These are phyloP conservation scores for Microcera coccophila DNA, from an alignment of 2,329 filamentous ascomycete genomes.

Conservation along the genomic window DNA sequence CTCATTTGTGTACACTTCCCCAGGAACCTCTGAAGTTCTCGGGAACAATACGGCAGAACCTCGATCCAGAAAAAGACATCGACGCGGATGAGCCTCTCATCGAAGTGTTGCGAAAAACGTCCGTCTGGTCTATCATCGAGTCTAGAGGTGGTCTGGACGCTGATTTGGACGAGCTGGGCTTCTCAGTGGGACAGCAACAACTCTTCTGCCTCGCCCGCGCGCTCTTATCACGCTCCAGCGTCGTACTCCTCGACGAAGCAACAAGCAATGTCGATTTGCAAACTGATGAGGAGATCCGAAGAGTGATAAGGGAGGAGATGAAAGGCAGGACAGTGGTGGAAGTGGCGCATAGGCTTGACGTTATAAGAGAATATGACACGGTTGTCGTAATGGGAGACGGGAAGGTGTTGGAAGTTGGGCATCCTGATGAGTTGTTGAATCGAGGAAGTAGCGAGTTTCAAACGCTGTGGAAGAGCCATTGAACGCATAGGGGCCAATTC, in stretches of 20 bases:
- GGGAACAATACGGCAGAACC: constrained; percentile 45
- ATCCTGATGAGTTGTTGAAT: constrained; percentile 22
- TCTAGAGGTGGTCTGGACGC: constrained; percentile 35
- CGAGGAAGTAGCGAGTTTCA: not conserved
- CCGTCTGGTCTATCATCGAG: constrained; percentile 39
- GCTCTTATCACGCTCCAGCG: constrained; percentile 30
- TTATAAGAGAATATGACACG: constrained; percentile 25
- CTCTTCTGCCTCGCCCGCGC: constrained; percentile 47
- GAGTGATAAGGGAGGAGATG: constrained; percentile 19
- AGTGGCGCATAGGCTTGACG: constrained; percentile 29
- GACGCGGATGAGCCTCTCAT: constrained; percentile 38
- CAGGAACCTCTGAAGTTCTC: constrained; percentile 47
- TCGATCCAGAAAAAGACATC: constrained; percentile 37
- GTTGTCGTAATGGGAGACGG: constrained; percentile 29
- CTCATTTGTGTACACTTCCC: constrained; percentile 42
- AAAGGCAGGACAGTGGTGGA: constrained; percentile 26
- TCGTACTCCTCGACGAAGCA: constrained; percentile 33
- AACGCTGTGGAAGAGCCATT: not conserved
- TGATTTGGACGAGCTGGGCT: constrained; percentile 28
- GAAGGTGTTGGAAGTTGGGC: constrained; percentile 23
- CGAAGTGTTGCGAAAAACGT: constrained; percentile 40
- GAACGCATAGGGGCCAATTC: no score
- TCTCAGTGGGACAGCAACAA: constrained; percentile 46
- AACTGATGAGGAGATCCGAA: constrained; percentile 26
- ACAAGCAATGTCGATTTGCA: constrained; percentile 30